A percentile compares a stretch with the other conserved stretches of the same genome.
Evolutionary conservation across 2,329 filamentous ascomycete species (phyloP).

Genomic region (Calonectria henricotiae): DNA sequence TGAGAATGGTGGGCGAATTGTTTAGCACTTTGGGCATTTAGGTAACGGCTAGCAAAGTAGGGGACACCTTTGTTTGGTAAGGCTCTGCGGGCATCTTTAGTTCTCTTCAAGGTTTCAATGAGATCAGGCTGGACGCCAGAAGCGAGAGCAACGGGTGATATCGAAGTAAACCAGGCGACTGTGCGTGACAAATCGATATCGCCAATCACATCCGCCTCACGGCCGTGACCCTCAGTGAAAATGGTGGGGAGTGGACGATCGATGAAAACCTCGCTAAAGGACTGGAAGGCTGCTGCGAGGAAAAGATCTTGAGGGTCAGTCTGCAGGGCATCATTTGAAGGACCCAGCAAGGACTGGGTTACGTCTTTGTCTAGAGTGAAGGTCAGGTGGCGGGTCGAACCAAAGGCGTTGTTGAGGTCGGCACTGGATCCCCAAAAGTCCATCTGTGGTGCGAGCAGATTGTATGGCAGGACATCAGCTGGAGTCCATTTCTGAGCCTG

Average conservation of each 20-base stretch:
- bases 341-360: background rate
- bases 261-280: conserved; percentile 53
- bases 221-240: conserved; percentile 58
- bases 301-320: conserved; percentile 59
- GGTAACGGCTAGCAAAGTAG: conserved; percentile 45
- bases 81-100: conserved; percentile 44
- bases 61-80: conserved; percentile 39
- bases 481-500: conserved; percentile 17
- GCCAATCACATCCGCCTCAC: conserved; percentile 53
- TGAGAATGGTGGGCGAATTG: background rate
- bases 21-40: background rate
- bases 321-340: conserved; percentile 47
- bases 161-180: conserved; percentile 61
- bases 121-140: conserved; percentile 14
- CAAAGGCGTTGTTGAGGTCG: background rate
- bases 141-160: conserved; percentile 53
- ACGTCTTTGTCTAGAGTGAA: conserved; percentile 19
- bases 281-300: conserved; percentile 53
- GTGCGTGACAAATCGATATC: conserved; percentile 54
- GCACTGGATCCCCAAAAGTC: conserved; percentile 1
- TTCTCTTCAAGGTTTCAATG: conserved; percentile 41
- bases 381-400: conserved; percentile 3
- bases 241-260: conserved; percentile 53
- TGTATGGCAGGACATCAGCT: background rate
- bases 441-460: background rate